Conservation (phyloP, 1,139 yeast species). For the Pichia sp. region DNA sequence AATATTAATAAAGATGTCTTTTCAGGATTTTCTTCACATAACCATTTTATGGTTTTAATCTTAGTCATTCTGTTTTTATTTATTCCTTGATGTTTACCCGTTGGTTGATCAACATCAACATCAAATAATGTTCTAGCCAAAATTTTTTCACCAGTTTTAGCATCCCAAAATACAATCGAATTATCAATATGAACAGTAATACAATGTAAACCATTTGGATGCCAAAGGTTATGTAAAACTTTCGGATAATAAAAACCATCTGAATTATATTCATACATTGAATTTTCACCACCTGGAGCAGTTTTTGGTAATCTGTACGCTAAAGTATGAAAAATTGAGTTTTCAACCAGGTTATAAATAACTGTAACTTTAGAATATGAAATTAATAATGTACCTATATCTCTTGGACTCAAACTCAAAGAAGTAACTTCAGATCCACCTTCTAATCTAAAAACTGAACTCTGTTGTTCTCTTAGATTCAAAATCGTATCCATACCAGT, state of each 20-base stretch:
- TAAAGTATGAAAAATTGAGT: constrained; percentile 49
- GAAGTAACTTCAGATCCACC: constrained; percentile 56
- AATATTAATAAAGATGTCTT: constrained; percentile 65
- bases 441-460: constrained; percentile 42
- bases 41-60: constrained; percentile 52
- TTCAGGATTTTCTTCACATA: constrained; percentile 76
- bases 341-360: constrained; percentile 59
- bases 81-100: constrained; percentile 18
- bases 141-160: constrained; percentile 62
- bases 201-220: constrained; percentile 87
- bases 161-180: constrained; percentile 88
- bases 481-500: constrained; percentile 61
- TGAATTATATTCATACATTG: constrained; percentile 32
- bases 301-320: constrained; percentile 55
- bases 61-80: constrained; percentile 33
- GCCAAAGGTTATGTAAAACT: constrained; percentile 65
- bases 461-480: constrained; percentile 69
- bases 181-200: constrained; percentile 78
- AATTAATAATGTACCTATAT: constrained; percentile 69
- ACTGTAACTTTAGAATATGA: constrained; percentile 69
- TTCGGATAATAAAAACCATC: constrained; percentile 38
- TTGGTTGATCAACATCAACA: constrained; percentile 53
- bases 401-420: constrained; percentile 83
- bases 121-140: constrained; percentile 72
- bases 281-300: constrained; percentile 59